Evolutionary conservation across 345 rosid species (phyloP).

Genomic region (Linum usitatissimum): DNA sequence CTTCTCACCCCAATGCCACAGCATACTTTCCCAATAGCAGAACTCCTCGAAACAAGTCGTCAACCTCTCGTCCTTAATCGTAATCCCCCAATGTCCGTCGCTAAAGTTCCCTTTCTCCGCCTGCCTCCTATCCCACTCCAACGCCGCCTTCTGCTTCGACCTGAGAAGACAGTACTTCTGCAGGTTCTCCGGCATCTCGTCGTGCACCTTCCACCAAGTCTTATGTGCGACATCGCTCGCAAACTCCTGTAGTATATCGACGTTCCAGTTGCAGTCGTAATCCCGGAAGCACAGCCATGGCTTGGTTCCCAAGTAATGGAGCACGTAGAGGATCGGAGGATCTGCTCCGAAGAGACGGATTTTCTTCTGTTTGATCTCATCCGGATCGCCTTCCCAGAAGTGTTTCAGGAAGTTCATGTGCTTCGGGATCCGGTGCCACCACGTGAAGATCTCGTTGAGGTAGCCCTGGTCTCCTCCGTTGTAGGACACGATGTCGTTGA

Average conservation of each 20-base stretch:
- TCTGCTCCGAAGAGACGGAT: constrained; percentile 59
- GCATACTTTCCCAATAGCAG: constrained; percentile 85
- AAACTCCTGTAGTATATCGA: constrained; percentile 59
- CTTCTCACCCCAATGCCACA: constrained; percentile 85
- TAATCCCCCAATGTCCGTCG: constrained; percentile 78
- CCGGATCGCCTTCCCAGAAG: constrained; percentile 84
- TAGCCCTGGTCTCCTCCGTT: constrained; percentile 95
- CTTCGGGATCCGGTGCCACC: constrained; percentile 95
- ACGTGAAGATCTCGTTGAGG: constrained; percentile 80
- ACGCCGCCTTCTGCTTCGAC: constrained; percentile 72
- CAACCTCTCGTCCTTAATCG: constrained; percentile 56
- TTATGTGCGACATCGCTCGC: constrained; percentile 72
- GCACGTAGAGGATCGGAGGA: constrained; percentile 73
- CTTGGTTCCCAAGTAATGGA: constrained; percentile 74
- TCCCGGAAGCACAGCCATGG: constrained; percentile 91
- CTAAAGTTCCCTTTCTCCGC: constrained; percentile 66
- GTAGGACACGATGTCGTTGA: constrained; percentile 71
- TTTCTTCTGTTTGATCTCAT: constrained; percentile 62
- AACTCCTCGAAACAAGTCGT: constrained; percentile 58
- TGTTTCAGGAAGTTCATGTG: constrained; percentile 94
- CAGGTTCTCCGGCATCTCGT: constrained; percentile 62
- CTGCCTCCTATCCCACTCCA: constrained; percentile 82
- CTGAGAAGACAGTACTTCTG: constrained; percentile 63
- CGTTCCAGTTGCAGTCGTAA: constrained; percentile 96
- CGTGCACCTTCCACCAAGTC: constrained; percentile 85